phyloP scores from a whole-genome alignment of 2,329 filamentous ascomycete genomes.

The Colletotrichum magnum region DNA sequence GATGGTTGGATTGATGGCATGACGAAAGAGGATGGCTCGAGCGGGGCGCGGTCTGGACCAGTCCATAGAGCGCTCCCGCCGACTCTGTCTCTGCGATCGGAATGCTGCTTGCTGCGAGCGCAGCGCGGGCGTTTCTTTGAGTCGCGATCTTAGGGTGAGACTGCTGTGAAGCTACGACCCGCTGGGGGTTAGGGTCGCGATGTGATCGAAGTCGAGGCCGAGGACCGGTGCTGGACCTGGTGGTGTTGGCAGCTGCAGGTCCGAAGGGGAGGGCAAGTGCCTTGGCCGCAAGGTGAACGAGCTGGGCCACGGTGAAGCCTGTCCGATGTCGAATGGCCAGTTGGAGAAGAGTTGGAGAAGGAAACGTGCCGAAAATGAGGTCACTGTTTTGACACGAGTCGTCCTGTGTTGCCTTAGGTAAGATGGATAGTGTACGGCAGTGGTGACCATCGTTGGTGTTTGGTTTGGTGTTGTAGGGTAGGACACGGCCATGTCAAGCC shows the following conservation, averaged over 20 bases:
- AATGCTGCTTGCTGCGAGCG: background rate
- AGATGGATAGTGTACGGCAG: too few relatives aligned
- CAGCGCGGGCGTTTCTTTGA: background rate
- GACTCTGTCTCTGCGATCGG: constrained; percentile 10
- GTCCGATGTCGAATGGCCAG: background rate
- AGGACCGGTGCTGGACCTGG: background rate
- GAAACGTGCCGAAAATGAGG: constrained; percentile 1
- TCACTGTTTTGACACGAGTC: constrained; percentile 1
- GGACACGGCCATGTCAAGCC: background rate
- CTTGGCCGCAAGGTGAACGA: background rate
- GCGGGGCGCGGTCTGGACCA: constrained; percentile 24
- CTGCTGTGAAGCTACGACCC: background rate
- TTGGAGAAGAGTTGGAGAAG: background rate
- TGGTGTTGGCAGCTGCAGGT: constrained; percentile 22
- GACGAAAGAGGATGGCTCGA: constrained; percentile 25
- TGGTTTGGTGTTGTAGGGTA: background rate
- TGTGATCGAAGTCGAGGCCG: background rate
- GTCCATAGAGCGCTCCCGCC: constrained; percentile 8
- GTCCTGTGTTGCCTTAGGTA: background rate
- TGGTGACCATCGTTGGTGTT: too few relatives aligned
- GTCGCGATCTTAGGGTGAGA: background rate
- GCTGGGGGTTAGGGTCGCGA: background rate
- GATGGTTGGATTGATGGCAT: background rate
- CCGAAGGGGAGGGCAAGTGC: background rate
- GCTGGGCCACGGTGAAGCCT: constrained; percentile 4